Percentiles rank a stretch among this genome's conserved stretches.
These are phyloP conservation scores for Hydrangea macrophylla DNA, from an alignment of 148 eudicot species.

Conservation along the genomic window DNA sequence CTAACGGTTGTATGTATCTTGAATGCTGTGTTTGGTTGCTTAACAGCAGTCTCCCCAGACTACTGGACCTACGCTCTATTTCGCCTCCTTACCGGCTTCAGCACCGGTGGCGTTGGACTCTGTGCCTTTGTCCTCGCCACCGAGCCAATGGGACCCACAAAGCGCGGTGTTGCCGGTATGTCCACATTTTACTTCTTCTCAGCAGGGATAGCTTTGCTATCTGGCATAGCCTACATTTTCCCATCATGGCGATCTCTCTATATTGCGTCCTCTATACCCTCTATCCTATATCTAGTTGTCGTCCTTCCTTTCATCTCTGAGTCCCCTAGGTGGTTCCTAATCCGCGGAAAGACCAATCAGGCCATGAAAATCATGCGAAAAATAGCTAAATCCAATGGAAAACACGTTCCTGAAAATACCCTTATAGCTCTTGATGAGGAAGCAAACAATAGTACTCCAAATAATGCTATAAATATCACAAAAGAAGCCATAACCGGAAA, in stretches of 20 bases:
- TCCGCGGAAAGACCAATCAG: conserved; percentile 40
- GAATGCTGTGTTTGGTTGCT: conserved; percentile 57
- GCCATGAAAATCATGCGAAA: conserved; percentile 57
- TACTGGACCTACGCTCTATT: conserved; percentile 46
- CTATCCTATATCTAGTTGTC: conserved; percentile 48
- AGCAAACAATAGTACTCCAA: not conserved
- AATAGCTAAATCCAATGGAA: conserved; percentile 55
- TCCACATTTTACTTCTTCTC: conserved; percentile 93
- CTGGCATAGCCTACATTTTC: conserved; percentile 67
- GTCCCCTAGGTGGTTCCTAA: conserved; percentile 86
- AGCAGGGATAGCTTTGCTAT: conserved; percentile 57
- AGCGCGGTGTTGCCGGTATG: conserved; percentile 82
- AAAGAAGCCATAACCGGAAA: conserved; percentile 49
- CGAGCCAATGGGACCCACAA: conserved; percentile 70
- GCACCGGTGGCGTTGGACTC: conserved; percentile 82
- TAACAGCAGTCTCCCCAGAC: conserved; percentile 60
- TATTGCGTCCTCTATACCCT: conserved; percentile 66
- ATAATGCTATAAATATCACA: not conserved
- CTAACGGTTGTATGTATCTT: conserved; percentile 50
- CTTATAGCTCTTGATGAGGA: conserved; percentile 62
- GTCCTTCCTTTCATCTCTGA: conserved; percentile 73
- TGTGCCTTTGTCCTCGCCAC: conserved; percentile 82
- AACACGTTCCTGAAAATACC: conserved; percentile 36
- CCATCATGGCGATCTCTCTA: conserved; percentile 70
- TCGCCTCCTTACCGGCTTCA: conserved; percentile 66